Conservation (phyloP, 1,284 basidiomycete species). For the Gomphus bonarii region DNA sequence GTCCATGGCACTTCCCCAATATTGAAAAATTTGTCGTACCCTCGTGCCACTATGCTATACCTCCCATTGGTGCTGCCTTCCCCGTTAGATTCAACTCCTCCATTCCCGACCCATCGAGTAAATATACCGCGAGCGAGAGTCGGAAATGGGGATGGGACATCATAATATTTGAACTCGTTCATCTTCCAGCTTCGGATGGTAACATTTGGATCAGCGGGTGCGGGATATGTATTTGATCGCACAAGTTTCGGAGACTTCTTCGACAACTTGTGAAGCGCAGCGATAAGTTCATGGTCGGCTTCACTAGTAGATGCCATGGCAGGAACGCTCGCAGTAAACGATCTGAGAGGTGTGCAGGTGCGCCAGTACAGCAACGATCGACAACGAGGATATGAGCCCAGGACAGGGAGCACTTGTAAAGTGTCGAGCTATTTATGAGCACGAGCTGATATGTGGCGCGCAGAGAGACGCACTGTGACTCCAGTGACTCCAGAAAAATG, state of each 20-base stretch:
- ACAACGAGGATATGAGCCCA: background rate
- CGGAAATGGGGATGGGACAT: conserved; percentile 82
- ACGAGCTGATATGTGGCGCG: background rate
- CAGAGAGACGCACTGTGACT: background rate
- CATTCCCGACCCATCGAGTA: conserved; percentile 37
- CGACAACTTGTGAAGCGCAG: conserved; percentile 38
- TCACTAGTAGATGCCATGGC: background rate
- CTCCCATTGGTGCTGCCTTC: conserved; percentile 21
- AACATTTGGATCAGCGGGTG: conserved; percentile 43
- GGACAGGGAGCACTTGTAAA: background rate
- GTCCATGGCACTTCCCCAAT: conserved; percentile 95
- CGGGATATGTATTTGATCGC: conserved; percentile 39
- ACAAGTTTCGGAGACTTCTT: conserved; percentile 49
- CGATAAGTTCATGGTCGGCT: conserved; percentile 46
- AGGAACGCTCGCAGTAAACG: background rate
- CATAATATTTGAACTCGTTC: conserved; percentile 90
- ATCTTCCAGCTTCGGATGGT: conserved; percentile 84
- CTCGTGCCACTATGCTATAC: conserved; percentile 78
- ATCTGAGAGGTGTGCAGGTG: background rate
- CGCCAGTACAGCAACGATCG: background rate
- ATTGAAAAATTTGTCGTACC: conserved; percentile 99
- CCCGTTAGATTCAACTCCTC: conserved; percentile 16
- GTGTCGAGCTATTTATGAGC: background rate
- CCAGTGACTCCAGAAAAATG: background rate
- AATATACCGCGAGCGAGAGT: conserved; percentile 87